Conservation (phyloP, 1,139 yeast genomes). For the Suhomyces yuchorum region DNA sequence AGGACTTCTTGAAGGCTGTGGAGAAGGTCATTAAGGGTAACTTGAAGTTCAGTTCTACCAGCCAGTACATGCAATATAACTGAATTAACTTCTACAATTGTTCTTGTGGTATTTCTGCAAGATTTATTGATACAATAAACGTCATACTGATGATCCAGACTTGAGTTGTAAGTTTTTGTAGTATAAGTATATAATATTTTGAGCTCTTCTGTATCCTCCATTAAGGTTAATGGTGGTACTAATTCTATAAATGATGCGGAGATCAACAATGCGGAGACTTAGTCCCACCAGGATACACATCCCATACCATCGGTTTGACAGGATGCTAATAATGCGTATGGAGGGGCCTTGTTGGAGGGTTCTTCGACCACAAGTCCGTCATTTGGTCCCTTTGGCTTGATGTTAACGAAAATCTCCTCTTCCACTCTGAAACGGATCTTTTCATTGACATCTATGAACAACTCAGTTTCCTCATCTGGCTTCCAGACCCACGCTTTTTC, state of each 20-base stretch:
- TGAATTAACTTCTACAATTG: constrained; percentile 26
- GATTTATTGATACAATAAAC: constrained; percentile 1
- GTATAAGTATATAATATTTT: no score
- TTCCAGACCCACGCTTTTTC: constrained; percentile 98
- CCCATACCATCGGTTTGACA: constrained; percentile 98
- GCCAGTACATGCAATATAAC: constrained; percentile 97
- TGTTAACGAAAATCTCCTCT: constrained; percentile 80
- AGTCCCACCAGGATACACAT: constrained; percentile 86
- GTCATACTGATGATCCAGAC: background rate
- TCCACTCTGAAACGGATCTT: constrained; percentile 89
- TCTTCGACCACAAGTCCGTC: constrained; percentile 39
- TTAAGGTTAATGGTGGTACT: no score
- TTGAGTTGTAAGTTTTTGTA: background rate
- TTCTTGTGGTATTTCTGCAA: background rate
- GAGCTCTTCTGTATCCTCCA: background rate
- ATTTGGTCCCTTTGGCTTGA: constrained; percentile 71
- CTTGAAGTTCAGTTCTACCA: constrained; percentile 94
- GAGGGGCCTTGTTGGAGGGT: constrained; percentile 52
- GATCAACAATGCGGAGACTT: no score
- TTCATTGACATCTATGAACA: constrained; percentile 87
- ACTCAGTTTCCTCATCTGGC: constrained; percentile 68
- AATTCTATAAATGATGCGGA: no score
- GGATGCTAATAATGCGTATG: constrained; percentile 84
- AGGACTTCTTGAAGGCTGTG: constrained; percentile 95
- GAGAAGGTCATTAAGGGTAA: constrained; percentile 98